Evolutionary conservation across 176 grass and related monocot species (phyloP).

Genomic region (Secale cereale): DNA sequence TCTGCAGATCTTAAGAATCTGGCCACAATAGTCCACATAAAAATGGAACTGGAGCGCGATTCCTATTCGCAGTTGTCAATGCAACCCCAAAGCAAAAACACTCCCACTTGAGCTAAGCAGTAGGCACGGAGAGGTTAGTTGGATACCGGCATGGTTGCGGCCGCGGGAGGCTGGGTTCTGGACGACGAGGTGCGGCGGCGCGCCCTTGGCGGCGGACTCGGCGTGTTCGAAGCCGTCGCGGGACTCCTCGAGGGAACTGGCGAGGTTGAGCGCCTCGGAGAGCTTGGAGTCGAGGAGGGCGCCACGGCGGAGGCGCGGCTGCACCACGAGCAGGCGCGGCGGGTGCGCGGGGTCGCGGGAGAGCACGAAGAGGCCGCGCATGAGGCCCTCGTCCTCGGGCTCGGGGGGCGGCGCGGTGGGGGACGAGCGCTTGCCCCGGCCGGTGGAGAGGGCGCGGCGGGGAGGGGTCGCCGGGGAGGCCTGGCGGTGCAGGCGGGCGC

Average conservation of each 20-base stretch:
- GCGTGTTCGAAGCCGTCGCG: conserved; percentile 70
- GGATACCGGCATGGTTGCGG: conserved; percentile 54
- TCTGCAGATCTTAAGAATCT: not conserved
- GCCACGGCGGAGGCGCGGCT: conserved; percentile 81
- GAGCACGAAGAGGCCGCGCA: conserved; percentile 55
- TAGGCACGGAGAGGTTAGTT: not conserved
- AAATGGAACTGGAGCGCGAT: not conserved
- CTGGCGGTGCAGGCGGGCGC: conserved; percentile 9
- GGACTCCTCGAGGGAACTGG: conserved; percentile 85
- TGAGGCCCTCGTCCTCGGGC: conserved; percentile 33
- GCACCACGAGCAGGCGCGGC: conserved; percentile 78
- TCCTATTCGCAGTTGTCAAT: not conserved
- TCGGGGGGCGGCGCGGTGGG: conserved; percentile 32
- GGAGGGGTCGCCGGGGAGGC: conserved; percentile 1
- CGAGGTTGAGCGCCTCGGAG: conserved; percentile 85
- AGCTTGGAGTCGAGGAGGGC: conserved; percentile 75
- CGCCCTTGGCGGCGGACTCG: conserved; percentile 38
- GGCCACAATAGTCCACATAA: not conserved
- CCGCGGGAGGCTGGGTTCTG: conserved; percentile 79
- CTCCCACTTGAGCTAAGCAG: conserved; percentile 15
- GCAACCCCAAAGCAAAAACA: not conserved
- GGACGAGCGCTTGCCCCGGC: conserved; percentile 41
- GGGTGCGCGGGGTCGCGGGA: conserved; percentile 45
- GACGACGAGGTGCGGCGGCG: conserved; percentile 67
- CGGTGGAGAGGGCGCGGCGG: conserved; percentile 36